These are phyloP conservation scores for Pyronema omphalodes DNA, from an alignment of 495 filamentous ascomycete genomes.

Conservation along the genomic window DNA sequence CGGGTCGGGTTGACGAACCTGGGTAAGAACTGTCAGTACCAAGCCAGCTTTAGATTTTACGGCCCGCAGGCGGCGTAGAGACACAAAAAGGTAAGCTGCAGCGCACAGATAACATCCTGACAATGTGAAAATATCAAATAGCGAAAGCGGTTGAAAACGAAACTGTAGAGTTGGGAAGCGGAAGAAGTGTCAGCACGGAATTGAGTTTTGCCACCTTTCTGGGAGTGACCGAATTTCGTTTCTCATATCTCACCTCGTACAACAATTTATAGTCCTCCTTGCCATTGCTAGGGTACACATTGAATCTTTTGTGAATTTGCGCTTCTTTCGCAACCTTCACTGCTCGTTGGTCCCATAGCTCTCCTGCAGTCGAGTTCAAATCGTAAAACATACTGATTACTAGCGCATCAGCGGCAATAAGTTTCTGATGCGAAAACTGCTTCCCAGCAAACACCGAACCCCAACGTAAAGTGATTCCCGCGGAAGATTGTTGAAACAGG, in stretches of 20 bases:
- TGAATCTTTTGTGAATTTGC: slow-evolving; percentile 32
- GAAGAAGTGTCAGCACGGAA: neutral
- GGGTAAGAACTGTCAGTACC: slow-evolving; percentile 42
- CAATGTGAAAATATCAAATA: slow-evolving; percentile 38
- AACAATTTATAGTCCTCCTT: slow-evolving; percentile 33
- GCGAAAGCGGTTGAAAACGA: slow-evolving; percentile 47
- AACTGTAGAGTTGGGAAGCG: slow-evolving; percentile 31
- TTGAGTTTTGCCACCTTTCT: neutral
- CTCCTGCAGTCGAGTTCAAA: slow-evolving; percentile 37
- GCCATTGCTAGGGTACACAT: slow-evolving; percentile 40
- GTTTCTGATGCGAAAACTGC: slow-evolving; percentile 38
- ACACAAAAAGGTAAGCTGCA: slow-evolving; percentile 37
- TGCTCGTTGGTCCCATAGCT: slow-evolving; percentile 38
- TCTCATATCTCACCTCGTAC: slow-evolving; percentile 33
- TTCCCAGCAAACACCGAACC: slow-evolving; percentile 61
- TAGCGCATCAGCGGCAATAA: slow-evolving; percentile 50
- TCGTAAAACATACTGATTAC: slow-evolving; percentile 54
- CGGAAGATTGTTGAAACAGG: slow-evolving; percentile 34
- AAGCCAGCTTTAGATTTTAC: slow-evolving; percentile 51
- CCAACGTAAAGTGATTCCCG: slow-evolving; percentile 51
- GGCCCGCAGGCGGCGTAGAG: slow-evolving; percentile 41
- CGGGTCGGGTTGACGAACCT: slow-evolving; percentile 21
- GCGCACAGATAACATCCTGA: slow-evolving; percentile 41
- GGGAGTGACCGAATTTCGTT: slow-evolving; percentile 26
- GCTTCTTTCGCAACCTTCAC: slow-evolving; percentile 29